Conservation (phyloP, 164 flowering plant genomes). For the Dillenia suffruticosa region DNA sequence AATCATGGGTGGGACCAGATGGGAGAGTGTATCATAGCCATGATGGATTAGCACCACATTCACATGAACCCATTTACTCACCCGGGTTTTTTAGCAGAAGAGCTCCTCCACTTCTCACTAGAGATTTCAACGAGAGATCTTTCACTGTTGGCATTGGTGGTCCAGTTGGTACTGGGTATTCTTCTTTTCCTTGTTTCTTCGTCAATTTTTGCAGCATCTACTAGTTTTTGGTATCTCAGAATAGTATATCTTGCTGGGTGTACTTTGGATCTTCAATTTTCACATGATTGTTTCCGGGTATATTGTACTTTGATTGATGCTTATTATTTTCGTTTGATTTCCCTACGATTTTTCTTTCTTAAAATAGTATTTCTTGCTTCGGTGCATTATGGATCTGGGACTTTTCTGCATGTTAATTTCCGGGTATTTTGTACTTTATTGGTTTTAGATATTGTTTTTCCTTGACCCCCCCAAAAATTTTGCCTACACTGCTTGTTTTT, state of each 20-base stretch:
- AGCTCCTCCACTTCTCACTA: conserved; percentile 58
- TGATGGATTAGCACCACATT: conserved; percentile 94
- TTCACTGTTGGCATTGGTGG: conserved; percentile 98
- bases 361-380: too few relatives aligned
- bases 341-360: too few relatives aligned
- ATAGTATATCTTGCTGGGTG: neutral
- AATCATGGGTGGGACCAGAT: conserved; percentile 73
- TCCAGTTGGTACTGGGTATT: conserved; percentile 97
- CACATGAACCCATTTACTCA: conserved; percentile 94
- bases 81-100: conserved; percentile 87
- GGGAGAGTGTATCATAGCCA: conserved; percentile 91
- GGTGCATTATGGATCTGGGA: too few relatives aligned
- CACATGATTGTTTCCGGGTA: too few relatives aligned
- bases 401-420: too few relatives aligned
- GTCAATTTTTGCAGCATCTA: neutral
- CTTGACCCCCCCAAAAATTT: too few relatives aligned
- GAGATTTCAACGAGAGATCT: conserved; percentile 84
- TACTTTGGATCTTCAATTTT: neutral
- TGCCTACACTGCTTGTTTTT: too few relatives aligned
- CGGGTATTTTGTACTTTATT: too few relatives aligned
- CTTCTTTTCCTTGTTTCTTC: neutral
- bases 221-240: neutral
- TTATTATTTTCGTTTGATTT: too few relatives aligned
- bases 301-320: too few relatives aligned
- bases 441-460: too few relatives aligned